Conservation (phyloP, 2,329 filamentous ascomycete genomes). For the Fusarium sterilihyphosum region DNA sequence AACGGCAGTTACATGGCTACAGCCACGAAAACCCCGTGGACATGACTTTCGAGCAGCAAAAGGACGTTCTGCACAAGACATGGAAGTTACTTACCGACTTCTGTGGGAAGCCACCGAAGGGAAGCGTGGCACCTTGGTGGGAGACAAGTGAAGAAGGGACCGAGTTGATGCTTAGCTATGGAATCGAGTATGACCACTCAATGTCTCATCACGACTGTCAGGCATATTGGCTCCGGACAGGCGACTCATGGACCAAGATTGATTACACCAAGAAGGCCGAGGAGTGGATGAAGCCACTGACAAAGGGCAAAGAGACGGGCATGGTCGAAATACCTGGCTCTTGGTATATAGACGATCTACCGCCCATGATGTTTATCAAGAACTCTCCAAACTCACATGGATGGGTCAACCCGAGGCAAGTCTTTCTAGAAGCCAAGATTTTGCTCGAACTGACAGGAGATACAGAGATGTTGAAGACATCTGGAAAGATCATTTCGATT, state of each 20-base stretch:
- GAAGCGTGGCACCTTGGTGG: slow-evolving; percentile 80
- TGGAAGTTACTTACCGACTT: slow-evolving; percentile 77
- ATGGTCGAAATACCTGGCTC: slow-evolving; percentile 69
- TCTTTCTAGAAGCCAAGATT: accelerated
- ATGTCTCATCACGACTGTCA: slow-evolving; percentile 73
- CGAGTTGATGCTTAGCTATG: slow-evolving; percentile 71
- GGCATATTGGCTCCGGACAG: slow-evolving; percentile 71
- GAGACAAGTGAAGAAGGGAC: slow-evolving; percentile 75
- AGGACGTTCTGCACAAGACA: slow-evolving; percentile 79
- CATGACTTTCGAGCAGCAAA: slow-evolving; percentile 80
- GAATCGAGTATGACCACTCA: slow-evolving; percentile 75
- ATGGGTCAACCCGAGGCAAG: neutral
- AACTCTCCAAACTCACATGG: slow-evolving; percentile 2
- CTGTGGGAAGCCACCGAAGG: slow-evolving; percentile 71
- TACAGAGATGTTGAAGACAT: neutral
- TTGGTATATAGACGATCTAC: slow-evolving; percentile 75
- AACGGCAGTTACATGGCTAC: slow-evolving; percentile 68
- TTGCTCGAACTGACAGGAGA: neutral
- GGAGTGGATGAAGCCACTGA: slow-evolving; percentile 60
- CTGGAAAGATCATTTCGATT: slow-evolving; percentile 1
- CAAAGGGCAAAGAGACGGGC: slow-evolving; percentile 67
- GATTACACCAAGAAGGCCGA: slow-evolving; percentile 60
- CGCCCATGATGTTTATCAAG: slow-evolving; percentile 73
- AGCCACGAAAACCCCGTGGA: slow-evolving; percentile 77
- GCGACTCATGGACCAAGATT: slow-evolving; percentile 75